Conservation (phyloP, 2,329 filamentous ascomycete species). For the Emergomyces africanus region DNA sequence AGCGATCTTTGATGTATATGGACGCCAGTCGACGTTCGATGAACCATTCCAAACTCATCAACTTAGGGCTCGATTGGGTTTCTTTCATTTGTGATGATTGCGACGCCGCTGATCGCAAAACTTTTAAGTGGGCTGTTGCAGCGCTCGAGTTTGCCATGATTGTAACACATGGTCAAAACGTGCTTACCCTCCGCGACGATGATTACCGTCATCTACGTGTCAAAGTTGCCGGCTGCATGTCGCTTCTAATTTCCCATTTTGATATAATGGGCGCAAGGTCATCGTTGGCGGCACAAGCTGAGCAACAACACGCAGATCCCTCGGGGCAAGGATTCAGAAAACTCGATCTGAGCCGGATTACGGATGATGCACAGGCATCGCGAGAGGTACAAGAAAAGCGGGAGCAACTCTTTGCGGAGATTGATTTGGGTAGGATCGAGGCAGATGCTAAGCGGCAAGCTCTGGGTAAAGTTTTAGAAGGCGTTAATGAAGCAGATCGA, state of each 20-base stretch:
- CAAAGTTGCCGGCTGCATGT: constrained; percentile 97
- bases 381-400: constrained; percentile 63
- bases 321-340: constrained; percentile 62
- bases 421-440: constrained; percentile 67
- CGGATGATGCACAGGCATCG: constrained; percentile 76
- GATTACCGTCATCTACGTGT: constrained; percentile 72
- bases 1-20: constrained; percentile 88
- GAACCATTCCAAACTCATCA: constrained; percentile 92
- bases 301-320: constrained; percentile 77
- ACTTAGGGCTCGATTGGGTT: constrained; percentile 90
- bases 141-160: constrained; percentile 95
- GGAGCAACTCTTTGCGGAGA: constrained; percentile 55
- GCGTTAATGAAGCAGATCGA: constrained; percentile 88
- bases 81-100: constrained; percentile 98
- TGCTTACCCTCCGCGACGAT: constrained; percentile 75
- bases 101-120: constrained; percentile 82
- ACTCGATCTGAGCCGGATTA: constrained; percentile 60
- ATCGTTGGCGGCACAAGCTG: constrained; percentile 82
- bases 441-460: constrained; percentile 76
- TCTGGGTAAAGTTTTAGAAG: constrained; percentile 81
- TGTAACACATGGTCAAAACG: constrained; percentile 89
- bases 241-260: constrained; percentile 91
- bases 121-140: constrained; percentile 92
- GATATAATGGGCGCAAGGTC: constrained; percentile 98
- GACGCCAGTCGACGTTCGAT: constrained; percentile 89